Evolutionary conservation across 352 stramenopile genomes (phyloP).

Genomic region (Phytophthora sp.): DNA sequence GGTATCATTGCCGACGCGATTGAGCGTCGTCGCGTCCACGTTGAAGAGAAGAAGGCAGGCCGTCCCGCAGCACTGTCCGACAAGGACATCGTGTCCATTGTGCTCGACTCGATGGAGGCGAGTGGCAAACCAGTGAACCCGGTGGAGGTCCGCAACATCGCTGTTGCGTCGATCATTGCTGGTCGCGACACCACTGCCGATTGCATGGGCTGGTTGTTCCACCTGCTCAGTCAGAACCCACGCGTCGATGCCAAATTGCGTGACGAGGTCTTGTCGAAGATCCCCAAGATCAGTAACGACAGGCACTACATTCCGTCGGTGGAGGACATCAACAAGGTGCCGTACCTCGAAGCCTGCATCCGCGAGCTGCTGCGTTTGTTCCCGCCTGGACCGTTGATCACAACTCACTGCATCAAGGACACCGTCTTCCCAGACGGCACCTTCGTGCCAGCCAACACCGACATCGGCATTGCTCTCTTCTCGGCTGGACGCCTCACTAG

Average conservation of each 20-base stretch:
- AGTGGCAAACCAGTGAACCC: slow-evolving; percentile 31
- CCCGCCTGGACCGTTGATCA: slow-evolving; percentile 48
- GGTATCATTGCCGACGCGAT: slow-evolving; percentile 48
- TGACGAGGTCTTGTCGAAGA: slow-evolving; percentile 20
- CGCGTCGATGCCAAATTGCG: slow-evolving; percentile 31
- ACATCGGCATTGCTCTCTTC: slow-evolving; percentile 48
- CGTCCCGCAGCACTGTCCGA: slow-evolving; percentile 7
- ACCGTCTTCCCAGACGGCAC: slow-evolving; percentile 64
- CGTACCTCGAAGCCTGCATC: slow-evolving; percentile 64
- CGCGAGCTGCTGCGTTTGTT: slow-evolving; percentile 67
- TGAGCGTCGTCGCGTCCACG: slow-evolving; percentile 22
- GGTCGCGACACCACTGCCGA: slow-evolving; percentile 73
- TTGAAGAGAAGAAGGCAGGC: slow-evolving; percentile 10
- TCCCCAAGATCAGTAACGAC: slow-evolving; percentile 29
- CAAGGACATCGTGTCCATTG: slow-evolving; percentile 31
- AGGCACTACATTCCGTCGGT: slow-evolving; percentile 37
- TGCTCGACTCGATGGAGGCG: slow-evolving; percentile 27
- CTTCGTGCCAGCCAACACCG: slow-evolving; percentile 39
- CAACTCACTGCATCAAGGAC: slow-evolving; percentile 45
- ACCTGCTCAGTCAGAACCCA: slow-evolving; percentile 32
- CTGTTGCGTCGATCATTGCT: slow-evolving; percentile 75
- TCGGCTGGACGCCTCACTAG: slow-evolving; percentile 42
- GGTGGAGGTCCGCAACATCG: slow-evolving; percentile 57
- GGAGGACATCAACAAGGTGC: slow-evolving; percentile 56
- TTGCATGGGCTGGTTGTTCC: slow-evolving; percentile 57